These are phyloP conservation scores for Candida railenensis DNA, from an alignment of 805 yeast species.

Conservation along the genomic window DNA sequence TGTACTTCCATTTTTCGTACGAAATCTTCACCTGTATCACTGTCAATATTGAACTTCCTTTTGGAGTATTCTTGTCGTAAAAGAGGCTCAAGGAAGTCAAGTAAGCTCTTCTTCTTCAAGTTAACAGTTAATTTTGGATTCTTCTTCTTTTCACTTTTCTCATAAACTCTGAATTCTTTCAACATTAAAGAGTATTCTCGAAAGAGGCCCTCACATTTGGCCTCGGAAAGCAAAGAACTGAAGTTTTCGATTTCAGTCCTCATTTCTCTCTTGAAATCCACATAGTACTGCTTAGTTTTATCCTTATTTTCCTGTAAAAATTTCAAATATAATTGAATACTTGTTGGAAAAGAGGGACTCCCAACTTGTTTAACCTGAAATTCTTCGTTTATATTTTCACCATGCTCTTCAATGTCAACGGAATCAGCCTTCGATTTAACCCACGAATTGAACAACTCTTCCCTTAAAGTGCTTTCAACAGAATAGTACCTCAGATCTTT, in stretches of 20 bases:
- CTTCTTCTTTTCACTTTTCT: conserved; percentile 21
- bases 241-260: conserved; percentile 11
- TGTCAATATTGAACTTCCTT: too few relatives aligned
- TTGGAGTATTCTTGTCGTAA: neutral
- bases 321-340: conserved; percentile 18
- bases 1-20: neutral
- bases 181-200: conserved; percentile 26
- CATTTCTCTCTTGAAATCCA: conserved; percentile 24
- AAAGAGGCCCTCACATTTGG: conserved; percentile 22
- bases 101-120: conserved; percentile 28
- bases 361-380: neutral
- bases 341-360: conserved; percentile 18
- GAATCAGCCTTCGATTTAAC: conserved; percentile 6
- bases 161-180: conserved; percentile 27
- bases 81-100: conserved; percentile 15
- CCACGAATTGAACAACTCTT: conserved; percentile 28
- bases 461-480: conserved; percentile 18
- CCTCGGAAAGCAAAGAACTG: conserved; percentile 6
- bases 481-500: conserved; percentile 27
- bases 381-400: conserved; percentile 6
- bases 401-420: neutral
- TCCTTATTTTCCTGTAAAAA: conserved; percentile 29
- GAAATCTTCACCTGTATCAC: neutral
- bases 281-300: conserved; percentile 24
- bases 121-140: conserved; percentile 17